These are phyloP conservation scores for Punctularia strigosozonata DNA, from an alignment of 768 basidiomycete species.

Conservation along the genomic window DNA sequence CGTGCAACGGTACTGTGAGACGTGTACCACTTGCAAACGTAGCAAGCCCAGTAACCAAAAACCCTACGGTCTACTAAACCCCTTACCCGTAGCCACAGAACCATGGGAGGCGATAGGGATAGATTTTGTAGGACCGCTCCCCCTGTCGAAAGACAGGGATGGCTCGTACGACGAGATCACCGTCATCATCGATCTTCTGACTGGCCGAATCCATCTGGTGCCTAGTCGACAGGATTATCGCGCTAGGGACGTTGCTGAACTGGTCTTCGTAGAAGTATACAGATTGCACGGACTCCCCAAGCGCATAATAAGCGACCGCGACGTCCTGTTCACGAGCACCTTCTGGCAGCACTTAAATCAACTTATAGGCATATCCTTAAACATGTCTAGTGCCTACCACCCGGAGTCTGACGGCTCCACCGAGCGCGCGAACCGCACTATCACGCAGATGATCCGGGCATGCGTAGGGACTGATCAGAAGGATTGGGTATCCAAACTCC, in stretches of 20 bases:
- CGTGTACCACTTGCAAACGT: constrained; percentile 11
- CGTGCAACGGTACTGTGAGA: constrained; percentile 14
- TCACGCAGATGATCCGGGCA: constrained; percentile 19
- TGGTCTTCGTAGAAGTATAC: constrained; percentile 23
- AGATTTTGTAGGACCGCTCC: constrained; percentile 16
- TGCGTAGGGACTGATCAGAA: constrained; percentile 17
- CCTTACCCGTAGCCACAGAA: constrained; percentile 11
- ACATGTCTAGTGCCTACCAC: constrained; percentile 29
- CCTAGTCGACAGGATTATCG: constrained; percentile 18
- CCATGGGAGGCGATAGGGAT: constrained; percentile 19
- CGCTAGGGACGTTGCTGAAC: constrained; percentile 21
- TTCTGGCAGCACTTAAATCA: constrained; percentile 28
- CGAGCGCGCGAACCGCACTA: constrained; percentile 22
- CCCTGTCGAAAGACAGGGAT: constrained; percentile 11
- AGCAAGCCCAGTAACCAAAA: constrained; percentile 11
- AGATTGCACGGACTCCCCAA: constrained; percentile 27
- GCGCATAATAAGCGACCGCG: constrained; percentile 27
- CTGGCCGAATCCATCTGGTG: constrained; percentile 16
- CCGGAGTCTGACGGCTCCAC: constrained; percentile 30
- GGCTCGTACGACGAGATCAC: constrained; percentile 14
- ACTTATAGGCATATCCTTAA: constrained; percentile 17
- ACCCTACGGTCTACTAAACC: constrained; percentile 15
- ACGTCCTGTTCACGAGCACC: constrained; percentile 27
- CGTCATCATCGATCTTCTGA: constrained; percentile 15
- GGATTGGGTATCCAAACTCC: constrained; percentile 20